Conservation (phyloP, 2,329 filamentous ascomycete genomes). For the Xylaria sp. region DNA sequence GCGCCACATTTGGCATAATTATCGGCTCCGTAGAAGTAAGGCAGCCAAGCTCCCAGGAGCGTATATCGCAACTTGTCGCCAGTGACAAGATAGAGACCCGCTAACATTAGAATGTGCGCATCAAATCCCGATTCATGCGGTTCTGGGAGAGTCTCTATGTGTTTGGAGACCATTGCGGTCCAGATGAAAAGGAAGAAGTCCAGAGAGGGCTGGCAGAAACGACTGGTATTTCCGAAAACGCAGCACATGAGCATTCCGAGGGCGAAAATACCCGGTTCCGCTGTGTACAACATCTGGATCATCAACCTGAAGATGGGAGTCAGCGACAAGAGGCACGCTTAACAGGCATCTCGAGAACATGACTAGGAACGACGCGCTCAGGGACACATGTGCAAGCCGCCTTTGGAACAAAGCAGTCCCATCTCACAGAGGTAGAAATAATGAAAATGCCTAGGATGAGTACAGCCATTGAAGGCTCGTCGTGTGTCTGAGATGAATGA, state of each 20-base stretch:
- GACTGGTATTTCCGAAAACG: slow-evolving; percentile 8
- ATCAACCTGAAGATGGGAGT: slow-evolving; percentile 23
- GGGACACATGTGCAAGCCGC: not conserved
- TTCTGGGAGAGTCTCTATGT: not conserved
- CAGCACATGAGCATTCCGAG: not conserved
- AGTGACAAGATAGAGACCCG: not conserved
- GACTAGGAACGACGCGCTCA: not conserved
- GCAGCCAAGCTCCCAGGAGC: slow-evolving; percentile 28
- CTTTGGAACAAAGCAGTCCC: too few species aligned
- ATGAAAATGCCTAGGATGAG: not conserved
- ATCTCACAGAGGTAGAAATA: not conserved
- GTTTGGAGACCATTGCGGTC: not conserved
- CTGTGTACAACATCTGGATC: slow-evolving; percentile 21
- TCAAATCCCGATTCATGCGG: slow-evolving; percentile 9
- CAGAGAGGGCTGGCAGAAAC: not conserved
- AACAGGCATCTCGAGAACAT: not conserved
- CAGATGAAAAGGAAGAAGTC: slow-evolving; percentile 13
- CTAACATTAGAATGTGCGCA: slow-evolving; percentile 9
- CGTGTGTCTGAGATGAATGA: not conserved
- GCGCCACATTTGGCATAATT: slow-evolving; percentile 10
- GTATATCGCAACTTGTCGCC: slow-evolving; percentile 16
- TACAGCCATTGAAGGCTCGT: not conserved
- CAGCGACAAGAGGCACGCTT: not conserved
- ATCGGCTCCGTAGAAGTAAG: slow-evolving; percentile 18
- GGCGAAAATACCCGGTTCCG: not conserved